A percentile compares a stretch with the other conserved stretches of the same genome.
Conservation (phyloP, 495 filamentous ascomycete genomes). For the Lasiosphaeris hirsuta region DNA sequence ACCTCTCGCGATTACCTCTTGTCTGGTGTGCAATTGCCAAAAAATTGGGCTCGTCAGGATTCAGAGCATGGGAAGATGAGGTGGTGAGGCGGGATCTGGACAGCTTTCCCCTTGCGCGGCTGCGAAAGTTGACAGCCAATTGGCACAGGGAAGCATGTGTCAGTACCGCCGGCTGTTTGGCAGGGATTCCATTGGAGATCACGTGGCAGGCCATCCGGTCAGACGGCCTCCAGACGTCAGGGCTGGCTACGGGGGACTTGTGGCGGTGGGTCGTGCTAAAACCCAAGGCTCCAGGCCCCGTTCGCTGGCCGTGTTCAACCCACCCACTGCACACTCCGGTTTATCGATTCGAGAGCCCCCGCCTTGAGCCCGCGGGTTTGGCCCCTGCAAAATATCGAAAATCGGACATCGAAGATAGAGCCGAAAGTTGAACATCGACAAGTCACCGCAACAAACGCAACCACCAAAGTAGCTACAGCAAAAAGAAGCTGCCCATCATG, state of each 20-base stretch:
- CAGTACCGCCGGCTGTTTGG: background rate
- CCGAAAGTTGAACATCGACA: background rate
- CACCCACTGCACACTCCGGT: conserved; percentile 8
- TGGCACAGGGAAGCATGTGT: background rate
- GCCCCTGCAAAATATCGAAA: conserved; percentile 14
- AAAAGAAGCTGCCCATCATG: conserved; percentile 56
- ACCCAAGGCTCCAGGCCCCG: background rate
- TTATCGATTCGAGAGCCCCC: conserved; percentile 24
- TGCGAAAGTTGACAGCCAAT: background rate
- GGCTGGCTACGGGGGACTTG: conserved; percentile 18
- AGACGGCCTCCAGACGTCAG: conserved; percentile 18
- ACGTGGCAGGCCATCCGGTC: conserved; percentile 1
- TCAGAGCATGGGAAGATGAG: background rate
- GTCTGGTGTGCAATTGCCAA: background rate
- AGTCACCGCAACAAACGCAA: background rate
- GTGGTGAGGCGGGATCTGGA: conserved; percentile 16
- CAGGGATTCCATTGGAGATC: background rate
- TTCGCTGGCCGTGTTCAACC: conserved; percentile 12
- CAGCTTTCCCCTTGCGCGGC: conserved; percentile 23
- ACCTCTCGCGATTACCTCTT: background rate
- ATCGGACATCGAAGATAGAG: background rate
- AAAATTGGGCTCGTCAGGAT: background rate
- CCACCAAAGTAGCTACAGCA: background rate
- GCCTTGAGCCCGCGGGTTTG: conserved; percentile 13
- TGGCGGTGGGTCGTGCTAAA: conserved; percentile 11